Conservation (phyloP, 2,329 filamentous ascomycete genomes). For the Calcarisporium arbuscula region DNA sequence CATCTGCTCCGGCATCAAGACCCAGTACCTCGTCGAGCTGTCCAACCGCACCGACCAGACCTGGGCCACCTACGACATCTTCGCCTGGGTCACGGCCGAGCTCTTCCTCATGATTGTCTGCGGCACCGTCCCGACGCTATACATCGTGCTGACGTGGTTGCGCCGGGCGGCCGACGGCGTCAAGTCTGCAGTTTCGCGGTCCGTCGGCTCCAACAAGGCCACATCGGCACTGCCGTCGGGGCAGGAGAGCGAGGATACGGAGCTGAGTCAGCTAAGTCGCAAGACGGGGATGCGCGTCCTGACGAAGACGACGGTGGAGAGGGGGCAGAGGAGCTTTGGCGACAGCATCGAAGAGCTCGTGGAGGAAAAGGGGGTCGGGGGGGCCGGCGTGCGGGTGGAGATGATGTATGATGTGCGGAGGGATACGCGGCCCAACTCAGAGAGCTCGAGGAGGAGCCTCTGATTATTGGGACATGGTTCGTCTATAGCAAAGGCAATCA, state of each 20-base stretch:
- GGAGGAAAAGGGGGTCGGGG: constrained; percentile 6
- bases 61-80: constrained; percentile 16
- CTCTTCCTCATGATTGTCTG: constrained; percentile 18
- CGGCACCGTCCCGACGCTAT: constrained; percentile 13
- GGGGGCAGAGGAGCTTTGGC: neutral
- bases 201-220: constrained; percentile 1
- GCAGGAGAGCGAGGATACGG: constrained; percentile 6
- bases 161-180: constrained; percentile 6
- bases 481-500: too few species aligned
- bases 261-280: constrained; percentile 8
- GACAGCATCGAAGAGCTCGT: constrained; percentile 10
- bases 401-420: constrained; percentile 11
- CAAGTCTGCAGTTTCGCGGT: neutral
- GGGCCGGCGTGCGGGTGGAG: constrained; percentile 9
- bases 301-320: constrained; percentile 12
- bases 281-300: constrained; percentile 11
- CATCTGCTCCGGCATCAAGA: constrained; percentile 18
- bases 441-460: constrained; percentile 1
- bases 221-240: constrained; percentile 4
- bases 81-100: constrained; percentile 16
- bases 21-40: constrained; percentile 14
- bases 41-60: constrained; percentile 15
- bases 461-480: too few species aligned
- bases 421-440: constrained; percentile 9
- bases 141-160: constrained; percentile 10